These are phyloP conservation scores for Starmerella geochares DNA, from an alignment of 805 yeast genomes.

Conservation along the genomic window DNA sequence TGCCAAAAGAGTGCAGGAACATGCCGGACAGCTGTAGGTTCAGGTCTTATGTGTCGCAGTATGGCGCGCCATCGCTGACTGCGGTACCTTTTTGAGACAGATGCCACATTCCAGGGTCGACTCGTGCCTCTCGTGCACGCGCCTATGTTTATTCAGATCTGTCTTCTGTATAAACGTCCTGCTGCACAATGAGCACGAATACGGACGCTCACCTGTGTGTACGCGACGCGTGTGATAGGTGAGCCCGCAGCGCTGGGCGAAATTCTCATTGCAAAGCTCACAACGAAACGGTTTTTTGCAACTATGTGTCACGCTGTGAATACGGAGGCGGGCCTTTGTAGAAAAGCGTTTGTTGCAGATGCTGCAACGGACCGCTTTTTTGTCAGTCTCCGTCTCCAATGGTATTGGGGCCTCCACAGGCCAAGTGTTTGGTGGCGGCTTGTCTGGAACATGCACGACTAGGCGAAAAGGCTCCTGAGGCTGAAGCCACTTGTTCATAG, in stretches of 20 bases:
- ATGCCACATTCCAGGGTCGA: neutral
- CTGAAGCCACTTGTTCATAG: neutral
- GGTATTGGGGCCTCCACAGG: neutral
- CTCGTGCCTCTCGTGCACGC: conserved; percentile 1
- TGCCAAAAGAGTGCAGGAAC: neutral
- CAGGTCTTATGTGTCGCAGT: neutral
- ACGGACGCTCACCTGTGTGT: conserved; percentile 5
- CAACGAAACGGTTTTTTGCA: conserved; percentile 2
- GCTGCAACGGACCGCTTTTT: neutral
- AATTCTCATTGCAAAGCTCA: neutral
- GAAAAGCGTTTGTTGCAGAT: neutral
- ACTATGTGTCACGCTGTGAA: neutral
- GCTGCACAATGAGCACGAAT: neutral
- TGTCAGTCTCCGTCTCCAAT: neutral
- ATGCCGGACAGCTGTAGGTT: too few species aligned
- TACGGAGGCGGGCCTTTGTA: neutral
- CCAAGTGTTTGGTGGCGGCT: neutral
- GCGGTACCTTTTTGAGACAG: neutral
- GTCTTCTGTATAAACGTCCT: conserved; percentile 5
- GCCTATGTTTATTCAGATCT: conserved; percentile 4
- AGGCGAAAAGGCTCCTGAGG: conserved; percentile 5
- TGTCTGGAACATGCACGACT: conserved; percentile 2
- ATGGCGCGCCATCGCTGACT: conserved; percentile 1
- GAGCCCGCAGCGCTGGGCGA: conserved; percentile 6
- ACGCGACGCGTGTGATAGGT: conserved; percentile 6